Evolutionary conservation across 2,329 filamentous ascomycete species (phyloP).

Genomic region (Penicillium griseofulvum): DNA sequence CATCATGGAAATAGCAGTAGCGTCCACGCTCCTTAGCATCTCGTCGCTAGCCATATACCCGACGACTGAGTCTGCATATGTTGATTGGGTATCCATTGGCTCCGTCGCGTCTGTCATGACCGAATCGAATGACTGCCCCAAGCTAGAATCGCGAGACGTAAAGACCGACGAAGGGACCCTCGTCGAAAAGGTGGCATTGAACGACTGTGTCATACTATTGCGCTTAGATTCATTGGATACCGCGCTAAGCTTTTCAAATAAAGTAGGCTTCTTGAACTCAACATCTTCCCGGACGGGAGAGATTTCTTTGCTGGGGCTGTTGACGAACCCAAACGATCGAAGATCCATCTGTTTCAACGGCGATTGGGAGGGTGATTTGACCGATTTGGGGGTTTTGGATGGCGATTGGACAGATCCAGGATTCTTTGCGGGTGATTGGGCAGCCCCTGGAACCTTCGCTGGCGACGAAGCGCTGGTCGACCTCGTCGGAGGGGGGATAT

Average conservation of each 20-base stretch:
- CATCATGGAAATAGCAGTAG: constrained; percentile 3
- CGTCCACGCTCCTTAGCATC: constrained; percentile 13
- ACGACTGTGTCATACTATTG: constrained; percentile 18
- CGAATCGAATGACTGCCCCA: constrained; percentile 30
- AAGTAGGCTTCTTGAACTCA: constrained; percentile 6
- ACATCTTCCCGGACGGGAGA: background rate
- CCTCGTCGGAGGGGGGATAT: background rate
- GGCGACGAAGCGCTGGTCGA: background rate
- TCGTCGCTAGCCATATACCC: constrained; percentile 21
- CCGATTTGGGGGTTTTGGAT: background rate
- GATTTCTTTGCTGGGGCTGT: background rate
- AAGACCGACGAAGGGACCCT: constrained; percentile 18
- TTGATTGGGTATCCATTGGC: constrained; percentile 23
- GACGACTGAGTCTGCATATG: constrained; percentile 29
- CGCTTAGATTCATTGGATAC: constrained; percentile 13
- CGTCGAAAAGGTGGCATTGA: constrained; percentile 27
- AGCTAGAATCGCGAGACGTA: constrained; percentile 7
- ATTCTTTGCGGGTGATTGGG: background rate
- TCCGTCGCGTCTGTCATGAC: constrained; percentile 32
- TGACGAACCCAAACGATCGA: background rate
- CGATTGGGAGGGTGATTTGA: background rate
- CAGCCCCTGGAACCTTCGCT: background rate
- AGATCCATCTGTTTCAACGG: constrained; percentile 2
- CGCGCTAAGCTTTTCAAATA: constrained; percentile 18
- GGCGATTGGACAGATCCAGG: background rate